phyloP scores from a whole-genome alignment of 2,329 filamentous ascomycete species.

The Cryphonectria parasitica region DNA sequence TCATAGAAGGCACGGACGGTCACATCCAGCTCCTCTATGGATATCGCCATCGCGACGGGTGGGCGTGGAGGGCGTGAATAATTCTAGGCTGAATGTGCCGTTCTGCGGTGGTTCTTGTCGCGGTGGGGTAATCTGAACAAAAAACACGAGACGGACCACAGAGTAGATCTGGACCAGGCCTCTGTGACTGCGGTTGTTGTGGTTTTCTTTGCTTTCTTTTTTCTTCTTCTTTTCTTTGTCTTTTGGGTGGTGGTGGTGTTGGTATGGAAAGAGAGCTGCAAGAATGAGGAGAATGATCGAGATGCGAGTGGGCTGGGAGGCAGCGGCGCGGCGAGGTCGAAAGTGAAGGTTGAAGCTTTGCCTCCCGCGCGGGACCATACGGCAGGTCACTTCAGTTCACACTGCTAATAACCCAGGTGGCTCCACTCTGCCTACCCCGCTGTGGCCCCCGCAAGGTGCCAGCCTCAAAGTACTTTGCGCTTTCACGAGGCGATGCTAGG shows the following conservation, averaged over 20 bases:
- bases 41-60: conserved; percentile 59
- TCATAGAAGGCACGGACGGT: conserved; percentile 98
- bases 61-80: conserved; percentile 22
- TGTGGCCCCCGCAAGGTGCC: conserved; percentile 19
- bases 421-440: conserved; percentile 16
- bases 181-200: not conserved
- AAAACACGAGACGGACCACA: conserved; percentile 11
- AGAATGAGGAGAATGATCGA: conserved; percentile 23
- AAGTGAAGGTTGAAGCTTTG: conserved; percentile 16
- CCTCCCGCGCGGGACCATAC: conserved; percentile 8
- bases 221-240: not conserved
- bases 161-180: conserved; percentile 4
- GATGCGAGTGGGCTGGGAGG: conserved; percentile 13
- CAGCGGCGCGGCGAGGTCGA: conserved; percentile 19
- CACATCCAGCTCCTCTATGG: conserved; percentile 93
- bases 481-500: conserved; percentile 11
- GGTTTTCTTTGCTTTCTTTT: not conserved
- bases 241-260: conserved; percentile 3
- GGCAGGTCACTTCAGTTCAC: not conserved
- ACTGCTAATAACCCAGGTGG: conserved; percentile 1
- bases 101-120: conserved; percentile 15
- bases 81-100: conserved; percentile 17
- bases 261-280: conserved; percentile 14
- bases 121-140: conserved; percentile 12
- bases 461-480: not conserved